A percentile compares a stretch with the other conserved stretches of the same genome.
These are phyloP conservation scores for Oryza meyeriana DNA, from an alignment of 176 grass and related monocot genomes.

Conservation along the genomic window DNA sequence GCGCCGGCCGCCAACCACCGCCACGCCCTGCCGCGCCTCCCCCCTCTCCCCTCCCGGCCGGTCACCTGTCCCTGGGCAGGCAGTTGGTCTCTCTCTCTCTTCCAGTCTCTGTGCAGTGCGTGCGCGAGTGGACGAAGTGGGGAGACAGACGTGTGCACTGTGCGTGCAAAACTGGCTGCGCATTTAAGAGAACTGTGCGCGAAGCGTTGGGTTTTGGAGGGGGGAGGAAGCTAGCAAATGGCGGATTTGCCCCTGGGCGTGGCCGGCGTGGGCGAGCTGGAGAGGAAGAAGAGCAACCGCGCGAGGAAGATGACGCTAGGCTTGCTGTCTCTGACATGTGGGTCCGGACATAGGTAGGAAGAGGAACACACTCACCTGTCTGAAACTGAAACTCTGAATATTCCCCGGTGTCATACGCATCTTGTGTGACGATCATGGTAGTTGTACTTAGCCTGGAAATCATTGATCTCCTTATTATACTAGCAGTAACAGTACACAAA, in stretches of 20 bases:
- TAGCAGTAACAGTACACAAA: not conserved
- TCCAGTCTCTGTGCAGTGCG: not conserved
- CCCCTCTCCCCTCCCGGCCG: not conserved
- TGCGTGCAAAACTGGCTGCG: constrained; percentile 8
- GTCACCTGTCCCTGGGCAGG: not conserved
- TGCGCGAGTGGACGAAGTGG: not conserved
- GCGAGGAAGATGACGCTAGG: not conserved
- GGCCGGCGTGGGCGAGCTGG: not conserved
- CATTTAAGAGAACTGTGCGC: constrained; percentile 34
- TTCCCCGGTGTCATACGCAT: not conserved
- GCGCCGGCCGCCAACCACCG: not conserved
- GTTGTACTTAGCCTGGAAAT: not conserved
- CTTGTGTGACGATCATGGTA: not conserved
- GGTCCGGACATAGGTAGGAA: not conserved
- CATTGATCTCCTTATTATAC: not conserved
- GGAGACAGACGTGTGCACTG: not conserved
- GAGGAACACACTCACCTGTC: not conserved
- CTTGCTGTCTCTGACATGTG: not conserved
- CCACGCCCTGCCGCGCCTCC: too few species aligned
- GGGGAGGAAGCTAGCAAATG: not conserved
- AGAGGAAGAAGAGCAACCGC: not conserved
- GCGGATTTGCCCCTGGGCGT: constrained; percentile 16
- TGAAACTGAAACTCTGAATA: not conserved
- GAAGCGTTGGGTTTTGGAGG: not conserved
- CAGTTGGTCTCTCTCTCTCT: not conserved